phyloP scores from a whole-genome alignment of 768 basidiomycete genomes.

The Kwoniella europaea region DNA sequence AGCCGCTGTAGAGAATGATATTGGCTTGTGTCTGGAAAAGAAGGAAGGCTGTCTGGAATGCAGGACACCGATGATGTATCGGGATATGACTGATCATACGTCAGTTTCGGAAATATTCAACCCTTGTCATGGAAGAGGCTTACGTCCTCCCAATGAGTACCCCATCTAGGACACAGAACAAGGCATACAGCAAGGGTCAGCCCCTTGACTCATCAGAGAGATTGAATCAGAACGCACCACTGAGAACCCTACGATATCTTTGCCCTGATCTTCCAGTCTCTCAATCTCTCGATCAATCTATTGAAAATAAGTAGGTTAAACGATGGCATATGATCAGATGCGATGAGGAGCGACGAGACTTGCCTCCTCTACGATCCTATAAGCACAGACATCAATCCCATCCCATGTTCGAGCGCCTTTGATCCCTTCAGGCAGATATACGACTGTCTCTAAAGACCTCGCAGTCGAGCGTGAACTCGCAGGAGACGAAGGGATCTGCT shows the following conservation, averaged over 20 bases:
- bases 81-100: constrained; percentile 38
- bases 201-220: neutral
- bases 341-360: constrained; percentile 2
- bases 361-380: constrained; percentile 44
- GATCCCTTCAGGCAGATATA: constrained; percentile 31
- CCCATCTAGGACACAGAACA: constrained; percentile 38
- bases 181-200: neutral
- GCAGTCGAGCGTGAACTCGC: neutral
- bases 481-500: neutral
- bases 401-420: constrained; percentile 50
- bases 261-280: constrained; percentile 38
- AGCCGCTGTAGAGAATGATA: constrained; percentile 53
- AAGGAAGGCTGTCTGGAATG: constrained; percentile 42
- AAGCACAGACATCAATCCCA: constrained; percentile 55
- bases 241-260: constrained; percentile 35
- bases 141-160: constrained; percentile 54
- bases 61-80: constrained; percentile 52
- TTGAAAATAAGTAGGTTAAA: neutral
- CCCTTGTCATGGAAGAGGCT: constrained; percentile 19
- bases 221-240: constrained; percentile 26
- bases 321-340: neutral
- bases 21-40: constrained; percentile 43
- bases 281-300: constrained; percentile 46
- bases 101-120: neutral
- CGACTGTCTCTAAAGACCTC: constrained; percentile 16